Conservation (phyloP, 768 basidiomycete genomes). For the Floccularia luteovirens region DNA sequence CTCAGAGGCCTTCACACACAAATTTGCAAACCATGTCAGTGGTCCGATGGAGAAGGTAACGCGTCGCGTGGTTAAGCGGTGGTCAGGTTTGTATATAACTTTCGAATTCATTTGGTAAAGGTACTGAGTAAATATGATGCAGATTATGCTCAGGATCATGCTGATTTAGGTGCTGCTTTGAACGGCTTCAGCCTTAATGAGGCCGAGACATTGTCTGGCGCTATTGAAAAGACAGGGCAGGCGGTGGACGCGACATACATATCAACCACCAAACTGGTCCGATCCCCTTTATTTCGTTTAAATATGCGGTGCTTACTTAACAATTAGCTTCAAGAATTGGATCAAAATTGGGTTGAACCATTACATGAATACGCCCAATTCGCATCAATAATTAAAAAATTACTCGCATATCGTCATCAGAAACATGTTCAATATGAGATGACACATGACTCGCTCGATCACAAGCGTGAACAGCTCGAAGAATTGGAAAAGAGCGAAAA, state of each 20-base stretch:
- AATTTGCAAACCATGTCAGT: slow-evolving; percentile 87
- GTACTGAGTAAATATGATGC: slow-evolving; percentile 2
- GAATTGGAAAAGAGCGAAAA: slow-evolving; percentile 90
- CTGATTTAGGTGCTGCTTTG: slow-evolving; percentile 84
- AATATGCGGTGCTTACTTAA: slow-evolving; percentile 5
- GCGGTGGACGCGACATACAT: slow-evolving; percentile 93
- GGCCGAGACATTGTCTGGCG: slow-evolving; percentile 59
- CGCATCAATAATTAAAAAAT: slow-evolving; percentile 87
- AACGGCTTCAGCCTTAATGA: slow-evolving; percentile 94
- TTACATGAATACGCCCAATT: slow-evolving; percentile 95
- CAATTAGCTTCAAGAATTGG: slow-evolving; percentile 81
- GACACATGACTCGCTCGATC: slow-evolving; percentile 86
- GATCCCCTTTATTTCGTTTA: slow-evolving; percentile 12
- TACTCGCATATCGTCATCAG: slow-evolving; percentile 92
- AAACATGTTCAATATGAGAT: slow-evolving; percentile 98
- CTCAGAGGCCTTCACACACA: slow-evolving; percentile 92
- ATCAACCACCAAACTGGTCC: slow-evolving; percentile 82
- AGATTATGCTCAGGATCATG: slow-evolving; percentile 83
- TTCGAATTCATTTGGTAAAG: slow-evolving; percentile 5
- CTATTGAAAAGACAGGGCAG: slow-evolving; percentile 95
- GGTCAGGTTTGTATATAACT: slow-evolving; percentile 61
- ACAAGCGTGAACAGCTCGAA: slow-evolving; percentile 76
- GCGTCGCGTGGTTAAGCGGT: slow-evolving; percentile 84
- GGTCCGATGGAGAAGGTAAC: slow-evolving; percentile 98
- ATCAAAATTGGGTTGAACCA: slow-evolving; percentile 93